Base-by-base conservation (phyloP, 2,329 filamentous ascomycete genomes). In the Trichophyton equinum region DNA sequence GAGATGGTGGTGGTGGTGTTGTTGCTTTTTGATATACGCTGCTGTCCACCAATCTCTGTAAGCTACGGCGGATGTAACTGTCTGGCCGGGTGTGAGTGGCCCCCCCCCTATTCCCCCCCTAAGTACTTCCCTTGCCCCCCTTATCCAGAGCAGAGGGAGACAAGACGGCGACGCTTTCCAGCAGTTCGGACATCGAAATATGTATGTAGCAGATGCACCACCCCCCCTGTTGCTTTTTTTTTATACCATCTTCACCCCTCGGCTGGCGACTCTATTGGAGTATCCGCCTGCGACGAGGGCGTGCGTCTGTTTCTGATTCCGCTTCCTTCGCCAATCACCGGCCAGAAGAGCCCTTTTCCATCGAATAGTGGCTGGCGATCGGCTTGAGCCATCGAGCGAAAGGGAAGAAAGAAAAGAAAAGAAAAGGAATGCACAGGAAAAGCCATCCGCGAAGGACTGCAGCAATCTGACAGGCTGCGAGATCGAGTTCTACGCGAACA, bases 401-500 rank as follows among this genome's bases (percentile, higher is more conserved):
- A 22, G 22, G 22, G 22, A 2, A 22, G 22, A 2, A 22, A 6
- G 27, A 13, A 13, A 4, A 6, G 27, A 13, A 13, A 4, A 4
- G 13, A 38, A 38, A 38, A 38, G 33, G 22, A 53, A 30, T 13
- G 22, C 6, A 15, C 6, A 15, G n/a, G 4, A 53, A 33, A 53
- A 25, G 22, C 49, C 22, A 53, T 53, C 49, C 22, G 33, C 33
- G 33, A 38, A 38, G 33, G 33, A 13, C 5, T 13, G 49, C 49
- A 30, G 22, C 22, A 53, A 25, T 25, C 33, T 53, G 49, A 53
- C 49, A 53, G 49, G 49, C 49, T 53, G 49, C 49, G 49, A 53
- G 49, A 53, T 53, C 49, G 11, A 53, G 49, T 53, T 53, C 49
- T 53, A 30, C 49, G 49, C 49, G 27, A 33, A 53, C 22, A 53